phyloP scores from a whole-genome alignment of 2,329 filamentous ascomycete species.

The Penicillium vulpinum region DNA sequence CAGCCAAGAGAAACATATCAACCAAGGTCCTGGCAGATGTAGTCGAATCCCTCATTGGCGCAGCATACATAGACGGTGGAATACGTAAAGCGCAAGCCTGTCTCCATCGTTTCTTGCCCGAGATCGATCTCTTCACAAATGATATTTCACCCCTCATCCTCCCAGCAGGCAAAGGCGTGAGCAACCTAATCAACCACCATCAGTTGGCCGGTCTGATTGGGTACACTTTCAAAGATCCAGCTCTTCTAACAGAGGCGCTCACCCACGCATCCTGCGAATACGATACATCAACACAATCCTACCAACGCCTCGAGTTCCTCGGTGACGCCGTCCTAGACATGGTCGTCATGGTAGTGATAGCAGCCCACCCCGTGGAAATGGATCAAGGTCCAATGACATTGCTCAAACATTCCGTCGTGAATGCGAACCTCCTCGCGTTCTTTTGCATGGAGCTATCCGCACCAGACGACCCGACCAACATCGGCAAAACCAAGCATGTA shows the following conservation, averaged over 20 bases:
- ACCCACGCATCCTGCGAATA: slow-evolving; percentile 69
- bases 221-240: slow-evolving; percentile 68
- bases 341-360: slow-evolving; percentile 60
- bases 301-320: slow-evolving; percentile 82
- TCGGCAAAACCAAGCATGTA: slow-evolving; percentile 28
- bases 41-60: slow-evolving; percentile 80
- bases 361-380: slow-evolving; percentile 38
- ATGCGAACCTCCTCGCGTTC: slow-evolving; percentile 77
- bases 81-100: slow-evolving; percentile 63
- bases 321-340: slow-evolving; percentile 84
- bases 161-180: neutral
- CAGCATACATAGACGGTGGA: slow-evolving; percentile 69
- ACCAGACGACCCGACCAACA: slow-evolving; percentile 6
- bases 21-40: slow-evolving; percentile 85
- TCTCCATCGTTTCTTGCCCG: slow-evolving; percentile 65
- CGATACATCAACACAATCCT: slow-evolving; percentile 54
- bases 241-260: slow-evolving; percentile 72
- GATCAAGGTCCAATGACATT: slow-evolving; percentile 69
- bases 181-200: slow-evolving; percentile 17
- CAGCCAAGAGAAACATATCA: slow-evolving; percentile 52
- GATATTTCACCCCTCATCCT: slow-evolving; percentile 9
- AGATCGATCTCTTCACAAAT: slow-evolving; percentile 41
- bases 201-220: slow-evolving; percentile 50
- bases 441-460: slow-evolving; percentile 60
- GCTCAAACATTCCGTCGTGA: slow-evolving; percentile 73